Conservation (phyloP, 2,329 filamentous ascomycete genomes). For the Fusarium sp. region DNA sequence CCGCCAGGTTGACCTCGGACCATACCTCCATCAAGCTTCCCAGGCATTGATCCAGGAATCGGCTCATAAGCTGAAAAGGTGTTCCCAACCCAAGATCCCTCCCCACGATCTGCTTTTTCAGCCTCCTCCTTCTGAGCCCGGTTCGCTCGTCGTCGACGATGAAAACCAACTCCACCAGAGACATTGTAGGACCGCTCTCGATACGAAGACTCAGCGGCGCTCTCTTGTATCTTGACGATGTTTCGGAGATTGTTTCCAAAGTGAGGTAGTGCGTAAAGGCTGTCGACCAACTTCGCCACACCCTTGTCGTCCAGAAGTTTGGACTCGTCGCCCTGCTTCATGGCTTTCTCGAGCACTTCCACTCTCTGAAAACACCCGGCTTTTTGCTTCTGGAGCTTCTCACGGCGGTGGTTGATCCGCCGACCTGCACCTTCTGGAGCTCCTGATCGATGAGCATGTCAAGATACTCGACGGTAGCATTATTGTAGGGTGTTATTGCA, state of each 20-base stretch:
- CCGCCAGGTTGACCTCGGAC: background rate
- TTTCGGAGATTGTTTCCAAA: background rate
- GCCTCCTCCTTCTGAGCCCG: background rate
- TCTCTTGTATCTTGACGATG: background rate
- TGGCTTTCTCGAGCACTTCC: slow-evolving; percentile 7
- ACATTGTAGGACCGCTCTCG: background rate
- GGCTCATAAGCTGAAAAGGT: background rate
- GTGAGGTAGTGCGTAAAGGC: background rate
- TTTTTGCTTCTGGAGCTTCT: background rate
- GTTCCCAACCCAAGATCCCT: background rate
- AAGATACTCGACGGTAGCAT: slow-evolving; percentile 2
- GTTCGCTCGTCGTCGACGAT: background rate
- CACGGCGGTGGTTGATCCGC: background rate
- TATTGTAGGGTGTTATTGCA: slow-evolving; percentile 10
- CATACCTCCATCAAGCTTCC: background rate
- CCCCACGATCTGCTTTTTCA: background rate
- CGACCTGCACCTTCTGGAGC: background rate
- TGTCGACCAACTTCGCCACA: background rate
- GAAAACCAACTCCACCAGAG: background rate
- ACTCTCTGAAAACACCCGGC: slow-evolving; percentile 4
- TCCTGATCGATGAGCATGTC: slow-evolving; percentile 15
- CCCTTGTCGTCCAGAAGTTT: background rate
- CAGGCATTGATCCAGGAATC: slow-evolving; percentile 4
- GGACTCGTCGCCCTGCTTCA: background rate
- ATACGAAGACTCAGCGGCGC: background rate